These are phyloP conservation scores for Nasturtium officinale DNA, from an alignment of 345 rosid genomes.

Conservation along the genomic window DNA sequence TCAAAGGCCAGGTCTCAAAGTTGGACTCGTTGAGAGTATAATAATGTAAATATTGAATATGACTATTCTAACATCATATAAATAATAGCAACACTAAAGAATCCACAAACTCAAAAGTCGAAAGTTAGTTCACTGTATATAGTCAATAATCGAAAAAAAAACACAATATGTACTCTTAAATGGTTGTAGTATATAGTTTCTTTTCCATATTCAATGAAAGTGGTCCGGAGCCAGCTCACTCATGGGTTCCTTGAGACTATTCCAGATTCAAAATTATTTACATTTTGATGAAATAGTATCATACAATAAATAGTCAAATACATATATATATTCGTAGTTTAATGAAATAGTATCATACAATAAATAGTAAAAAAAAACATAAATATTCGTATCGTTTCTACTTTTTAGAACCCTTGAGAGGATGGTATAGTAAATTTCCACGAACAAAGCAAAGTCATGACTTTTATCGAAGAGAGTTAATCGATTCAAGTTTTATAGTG, in stretches of 20 bases:
- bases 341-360: not conserved
- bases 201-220: constrained; percentile 19
- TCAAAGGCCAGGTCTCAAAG: constrained; percentile 36
- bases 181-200: constrained; percentile 14
- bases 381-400: constrained; percentile 7
- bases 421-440: not conserved
- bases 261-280: not conserved
- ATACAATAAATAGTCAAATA: constrained; percentile 22
- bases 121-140: constrained; percentile 22
- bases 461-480: not conserved
- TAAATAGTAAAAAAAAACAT: constrained; percentile 22
- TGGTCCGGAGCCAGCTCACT: constrained; percentile 41
- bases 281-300: not conserved
- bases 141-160: constrained; percentile 22
- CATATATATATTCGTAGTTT: not conserved
- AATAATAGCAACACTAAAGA: constrained; percentile 4
- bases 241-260: constrained; percentile 17
- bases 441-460: not conserved
- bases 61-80: not conserved
- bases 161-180: not conserved
- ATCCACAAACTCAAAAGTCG: constrained; percentile 15
- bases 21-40: constrained; percentile 19
- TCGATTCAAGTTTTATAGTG: not conserved
- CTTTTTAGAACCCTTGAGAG: constrained; percentile 8
- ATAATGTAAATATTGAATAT: not conserved